Evolutionary conservation across 768 basidiomycete species (phyloP).

Genomic region (Boletales sp.): DNA sequence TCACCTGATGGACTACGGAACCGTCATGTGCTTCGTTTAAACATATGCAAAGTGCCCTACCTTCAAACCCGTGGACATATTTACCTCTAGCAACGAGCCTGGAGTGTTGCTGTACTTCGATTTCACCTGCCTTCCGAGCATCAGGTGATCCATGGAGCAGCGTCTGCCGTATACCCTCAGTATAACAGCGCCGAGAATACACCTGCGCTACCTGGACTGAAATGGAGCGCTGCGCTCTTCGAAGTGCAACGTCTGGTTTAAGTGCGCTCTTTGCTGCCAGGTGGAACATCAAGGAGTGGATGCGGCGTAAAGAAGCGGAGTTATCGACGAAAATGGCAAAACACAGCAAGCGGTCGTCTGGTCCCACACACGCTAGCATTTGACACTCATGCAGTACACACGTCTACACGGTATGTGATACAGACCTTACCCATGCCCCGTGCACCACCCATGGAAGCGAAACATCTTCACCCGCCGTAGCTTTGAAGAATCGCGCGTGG

Average conservation of each 20-base stretch:
- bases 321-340: slow-evolving; percentile 1
- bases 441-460: slow-evolving; percentile 34
- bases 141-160: slow-evolving; percentile 92
- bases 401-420: slow-evolving; percentile 9
- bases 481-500: slow-evolving; percentile 29
- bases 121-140: slow-evolving; percentile 79
- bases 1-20: slow-evolving; percentile 74
- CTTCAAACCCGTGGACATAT: slow-evolving; percentile 87
- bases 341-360: not conserved
- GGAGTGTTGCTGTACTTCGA: slow-evolving; percentile 78
- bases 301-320: slow-evolving; percentile 19
- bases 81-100: slow-evolving; percentile 88
- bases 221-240: slow-evolving; percentile 43
- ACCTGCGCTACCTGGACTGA: slow-evolving; percentile 56
- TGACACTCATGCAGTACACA: too few relatives aligned
- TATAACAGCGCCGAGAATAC: slow-evolving; percentile 21
- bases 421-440: slow-evolving; percentile 39
- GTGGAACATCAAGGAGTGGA: slow-evolving; percentile 20
- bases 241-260: slow-evolving; percentile 12
- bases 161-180: slow-evolving; percentile 47
- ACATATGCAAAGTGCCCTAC: slow-evolving; percentile 35
- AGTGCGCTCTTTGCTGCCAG: slow-evolving; percentile 14
- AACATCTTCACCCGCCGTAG: slow-evolving; percentile 23
- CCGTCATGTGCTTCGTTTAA: slow-evolving; percentile 1
- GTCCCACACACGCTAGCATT: not conserved